Evolutionary conservation across 2,329 filamentous ascomycete genomes (phyloP), one percentile per base, ranked within the genome.

Genomic region (Fusarium sp.): DNA sequence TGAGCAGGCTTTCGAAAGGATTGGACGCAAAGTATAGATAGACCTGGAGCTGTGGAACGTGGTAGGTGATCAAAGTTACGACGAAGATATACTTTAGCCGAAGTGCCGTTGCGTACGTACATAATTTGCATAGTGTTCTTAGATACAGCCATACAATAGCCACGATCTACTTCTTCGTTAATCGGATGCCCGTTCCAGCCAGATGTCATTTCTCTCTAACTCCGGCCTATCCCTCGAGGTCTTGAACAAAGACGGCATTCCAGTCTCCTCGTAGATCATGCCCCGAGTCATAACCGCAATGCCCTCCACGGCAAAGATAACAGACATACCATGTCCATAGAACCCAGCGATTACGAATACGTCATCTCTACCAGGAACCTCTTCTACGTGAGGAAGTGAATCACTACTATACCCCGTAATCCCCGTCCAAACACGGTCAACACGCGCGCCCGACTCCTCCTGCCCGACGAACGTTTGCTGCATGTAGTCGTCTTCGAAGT

Each of bases 11-110:
- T 55, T 55, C 16, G 36, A 55, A 39, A 55, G 20, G 7, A 41
- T 16, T 31, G 22, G 1, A 28, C 24, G 9, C 18, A 45, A 45
- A 22, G 1, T 11, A 20, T 16, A 39, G 20, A n/a, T 38, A 13
- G 8, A 5, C 0, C 24, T 39, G 7, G 6, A 31, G 26, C 10
- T 2, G 2, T 0, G 2, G 14, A 5, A 15, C 26, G 20, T 24
- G 3, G 7, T 11, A 16, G 2, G 9, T 7, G 6, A 4, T 42
- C 15, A 16, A 4, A 7, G 20, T 22, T 5, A 30, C 6, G 8
- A 55, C 8, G 15, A n/a, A 20, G 16, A 42, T 1, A 3, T 6
- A 9, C 0, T 24, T 24, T 30, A n/a, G 20, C 14, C 13, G 9
- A 22, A 53, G 28, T 15, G 0, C 20, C 5, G 6, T 24, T 26